phyloP scores from a whole-genome alignment of 495 filamentous ascomycete species.

The Penicillium steckii region DNA sequence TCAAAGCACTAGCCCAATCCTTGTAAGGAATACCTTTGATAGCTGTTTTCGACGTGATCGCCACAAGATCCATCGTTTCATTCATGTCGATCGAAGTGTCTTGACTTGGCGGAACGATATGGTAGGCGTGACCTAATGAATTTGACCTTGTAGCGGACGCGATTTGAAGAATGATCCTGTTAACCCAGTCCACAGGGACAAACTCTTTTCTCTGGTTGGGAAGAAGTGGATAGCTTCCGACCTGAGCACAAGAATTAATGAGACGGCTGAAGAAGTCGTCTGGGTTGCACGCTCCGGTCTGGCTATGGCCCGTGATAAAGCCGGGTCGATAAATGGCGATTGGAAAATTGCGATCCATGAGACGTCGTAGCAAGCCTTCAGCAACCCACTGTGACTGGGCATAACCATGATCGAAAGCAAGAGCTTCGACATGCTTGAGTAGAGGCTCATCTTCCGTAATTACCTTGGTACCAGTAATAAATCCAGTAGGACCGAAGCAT shows the following conservation, averaged over 20 bases:
- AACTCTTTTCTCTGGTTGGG: conserved; percentile 21
- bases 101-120: conserved; percentile 11
- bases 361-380: conserved; percentile 16
- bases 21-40: conserved; percentile 6
- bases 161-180: conserved; percentile 11
- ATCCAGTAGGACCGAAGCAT: conserved; percentile 18
- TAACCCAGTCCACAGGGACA: conserved; percentile 19
- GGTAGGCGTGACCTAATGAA: conserved; percentile 13
- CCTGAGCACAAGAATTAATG: conserved; percentile 8
- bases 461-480: conserved; percentile 2
- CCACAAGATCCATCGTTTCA: conserved; percentile 7
- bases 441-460: conserved; percentile 11
- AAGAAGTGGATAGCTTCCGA: conserved; percentile 14
- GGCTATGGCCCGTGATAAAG: conserved; percentile 18
- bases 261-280: conserved; percentile 23
- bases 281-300: conserved; percentile 15
- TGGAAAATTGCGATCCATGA: conserved; percentile 14
- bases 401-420: conserved; percentile 24
- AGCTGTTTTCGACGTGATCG: no score
- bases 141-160: conserved; percentile 1
- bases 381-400: conserved; percentile 26
- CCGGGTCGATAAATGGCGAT: conserved; percentile 23
- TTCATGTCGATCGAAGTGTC: conserved; percentile 11
- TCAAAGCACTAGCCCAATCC: conserved; percentile 8
- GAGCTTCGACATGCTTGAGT: conserved; percentile 8